phyloP scores from a whole-genome alignment of 805 yeast species.

The Suhomyces sp. region DNA sequence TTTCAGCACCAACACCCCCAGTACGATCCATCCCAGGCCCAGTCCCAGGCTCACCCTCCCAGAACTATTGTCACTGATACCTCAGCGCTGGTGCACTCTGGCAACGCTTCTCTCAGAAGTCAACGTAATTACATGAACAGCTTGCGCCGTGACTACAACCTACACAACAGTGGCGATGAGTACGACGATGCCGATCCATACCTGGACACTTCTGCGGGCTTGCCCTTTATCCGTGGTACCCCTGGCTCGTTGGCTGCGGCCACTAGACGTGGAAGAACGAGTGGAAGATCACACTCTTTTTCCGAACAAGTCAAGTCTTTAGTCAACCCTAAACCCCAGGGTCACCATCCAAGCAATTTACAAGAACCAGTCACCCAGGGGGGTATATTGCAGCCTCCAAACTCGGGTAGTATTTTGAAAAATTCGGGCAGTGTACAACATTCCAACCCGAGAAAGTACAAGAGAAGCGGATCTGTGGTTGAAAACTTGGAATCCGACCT shows the following conservation, averaged over 20 bases:
- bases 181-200: slow-evolving; percentile 7
- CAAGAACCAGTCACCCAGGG: slow-evolving; percentile 1
- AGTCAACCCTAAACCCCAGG: slow-evolving; percentile 21
- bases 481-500: slow-evolving; percentile 24
- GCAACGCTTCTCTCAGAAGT: slow-evolving; percentile 1
- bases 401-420: no score
- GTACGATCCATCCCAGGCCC: not conserved
- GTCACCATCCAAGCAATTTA: not conserved
- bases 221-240: slow-evolving; percentile 14
- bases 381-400: no score
- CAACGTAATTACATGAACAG: slow-evolving; percentile 12
- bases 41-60: not conserved
- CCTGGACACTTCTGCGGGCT: slow-evolving; percentile 11
- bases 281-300: slow-evolving; percentile 20
- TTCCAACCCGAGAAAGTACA: slow-evolving; percentile 7
- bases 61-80: slow-evolving; percentile 2
- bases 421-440: no score
- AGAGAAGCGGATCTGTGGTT: slow-evolving; percentile 8
- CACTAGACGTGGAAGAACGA: slow-evolving; percentile 15
- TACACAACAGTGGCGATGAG: slow-evolving; percentile 19
- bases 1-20: not conserved
- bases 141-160: slow-evolving; percentile 19
- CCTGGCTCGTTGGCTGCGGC: slow-evolving; percentile 20
- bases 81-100: not conserved
- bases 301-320: slow-evolving; percentile 31